Conservation (phyloP, 345 rosid species). For the Eucalyptus sp. region DNA sequence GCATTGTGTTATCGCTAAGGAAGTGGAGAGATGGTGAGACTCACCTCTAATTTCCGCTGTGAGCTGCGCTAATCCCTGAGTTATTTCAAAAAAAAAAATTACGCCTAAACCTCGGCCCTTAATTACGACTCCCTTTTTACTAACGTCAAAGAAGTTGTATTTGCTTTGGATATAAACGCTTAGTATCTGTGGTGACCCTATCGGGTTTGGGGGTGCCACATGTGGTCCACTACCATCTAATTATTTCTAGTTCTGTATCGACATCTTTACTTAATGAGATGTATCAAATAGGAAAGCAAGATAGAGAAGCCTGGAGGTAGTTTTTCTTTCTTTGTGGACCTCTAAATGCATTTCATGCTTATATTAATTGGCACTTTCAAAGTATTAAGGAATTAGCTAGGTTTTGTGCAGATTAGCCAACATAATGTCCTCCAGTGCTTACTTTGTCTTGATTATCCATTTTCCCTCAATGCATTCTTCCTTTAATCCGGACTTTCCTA, state of each 20-base stretch:
- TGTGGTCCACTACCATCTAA: background rate
- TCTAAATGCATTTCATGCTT: background rate
- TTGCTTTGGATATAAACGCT: too few species aligned
- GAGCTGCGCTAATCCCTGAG: too few species aligned
- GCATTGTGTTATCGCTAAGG: too few species aligned
- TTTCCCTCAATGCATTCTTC: background rate
- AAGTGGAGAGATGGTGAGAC: too few species aligned
- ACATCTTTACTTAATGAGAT: background rate
- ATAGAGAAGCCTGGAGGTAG: constrained; percentile 95
- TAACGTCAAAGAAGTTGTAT: too few species aligned
- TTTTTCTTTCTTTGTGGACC: background rate
- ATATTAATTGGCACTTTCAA: too few species aligned
- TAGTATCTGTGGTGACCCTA: too few species aligned
- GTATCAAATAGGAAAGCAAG: constrained; percentile 64
- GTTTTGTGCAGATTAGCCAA: background rate
- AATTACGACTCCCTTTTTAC: too few species aligned
- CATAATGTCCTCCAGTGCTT: background rate
- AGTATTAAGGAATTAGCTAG: background rate
- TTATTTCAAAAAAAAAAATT: too few species aligned
- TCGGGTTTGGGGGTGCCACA: too few species aligned
- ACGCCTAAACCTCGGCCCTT: too few species aligned
- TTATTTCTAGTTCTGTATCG: background rate
- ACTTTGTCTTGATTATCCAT: background rate
- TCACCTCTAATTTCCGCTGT: too few species aligned
- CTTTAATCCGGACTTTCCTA: background rate